phyloP scores from a whole-genome alignment of 1,284 basidiomycete species.

The Cerrena zonata region DNA sequence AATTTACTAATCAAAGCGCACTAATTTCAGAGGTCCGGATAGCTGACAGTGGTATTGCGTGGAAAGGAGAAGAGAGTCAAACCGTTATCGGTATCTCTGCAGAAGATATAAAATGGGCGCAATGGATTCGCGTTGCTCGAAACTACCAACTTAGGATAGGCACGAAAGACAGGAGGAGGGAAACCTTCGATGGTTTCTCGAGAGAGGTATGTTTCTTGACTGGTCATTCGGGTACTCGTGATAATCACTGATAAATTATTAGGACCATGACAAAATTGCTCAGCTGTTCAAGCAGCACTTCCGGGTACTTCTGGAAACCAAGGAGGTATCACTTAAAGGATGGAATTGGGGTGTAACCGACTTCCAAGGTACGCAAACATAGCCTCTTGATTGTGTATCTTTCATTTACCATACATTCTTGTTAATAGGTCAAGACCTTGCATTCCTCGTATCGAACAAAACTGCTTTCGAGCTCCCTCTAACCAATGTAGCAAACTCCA shows the following conservation, averaged over 20 bases:
- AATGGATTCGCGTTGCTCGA: constrained; percentile 89
- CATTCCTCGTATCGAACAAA: constrained; percentile 86
- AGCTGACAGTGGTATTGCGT: constrained; percentile 83
- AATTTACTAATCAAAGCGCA: constrained; percentile 9
- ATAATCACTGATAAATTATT: not conserved
- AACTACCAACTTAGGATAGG: constrained; percentile 86
- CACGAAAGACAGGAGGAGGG: constrained; percentile 68
- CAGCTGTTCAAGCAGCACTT: constrained; percentile 82
- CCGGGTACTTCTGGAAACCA: constrained; percentile 76
- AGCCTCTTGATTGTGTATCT: not conserved
- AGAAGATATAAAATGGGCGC: constrained; percentile 78
- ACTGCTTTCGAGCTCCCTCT: constrained; percentile 91
- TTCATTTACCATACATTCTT: not conserved
- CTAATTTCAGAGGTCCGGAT: constrained; percentile 73
- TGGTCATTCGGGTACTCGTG: not conserved
- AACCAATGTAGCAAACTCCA: constrained; percentile 87
- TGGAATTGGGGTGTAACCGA: constrained; percentile 99
- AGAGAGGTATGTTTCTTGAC: constrained; percentile 76
- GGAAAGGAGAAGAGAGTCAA: constrained; percentile 75
- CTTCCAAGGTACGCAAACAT: constrained; percentile 71
- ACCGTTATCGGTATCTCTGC: constrained; percentile 63
- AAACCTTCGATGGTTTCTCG: constrained; percentile 91
- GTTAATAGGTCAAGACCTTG: constrained; percentile 76
- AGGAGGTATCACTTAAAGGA: constrained; percentile 86
- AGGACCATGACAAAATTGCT: constrained; percentile 81